Base-by-base conservation (phyloP, 176 grass and related monocot genomes). In the Puccinellia tenuiflora region DNA sequence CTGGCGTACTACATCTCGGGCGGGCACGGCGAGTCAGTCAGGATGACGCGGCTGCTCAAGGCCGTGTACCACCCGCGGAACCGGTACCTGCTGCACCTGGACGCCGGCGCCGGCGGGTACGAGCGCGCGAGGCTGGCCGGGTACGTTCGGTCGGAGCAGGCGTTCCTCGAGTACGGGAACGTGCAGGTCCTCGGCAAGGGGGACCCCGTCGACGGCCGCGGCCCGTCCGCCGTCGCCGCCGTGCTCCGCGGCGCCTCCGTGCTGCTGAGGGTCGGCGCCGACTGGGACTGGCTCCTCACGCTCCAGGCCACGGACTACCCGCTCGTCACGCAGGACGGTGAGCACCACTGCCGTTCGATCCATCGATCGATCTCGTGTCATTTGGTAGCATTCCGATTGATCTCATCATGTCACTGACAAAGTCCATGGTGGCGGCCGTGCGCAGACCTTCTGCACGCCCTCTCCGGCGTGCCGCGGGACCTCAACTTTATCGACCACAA, bases 41-140 rank as follows among this genome's bases (percentile, higher is more conserved):
- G 86, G 48, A 77, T 94, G 80, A 88, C 91, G 55, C 89, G 92
- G 45, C 89, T 94, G 79, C 88, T 97, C 29, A 84, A 77, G 59
- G 88, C 95, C 30, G 80, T 91, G 55, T 97, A 94, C 71, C 95
- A 97, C 50, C 95, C 95, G 21, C 73, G 92, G 76, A 97, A 97
- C 83, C 77, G 81, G 25, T 97, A 97, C 86, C 92, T 97, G 65
- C 79, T 97, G 73, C 90, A 94, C 82, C 92, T 97, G 65, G 92
- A 94, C 67, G 73, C 92, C 5, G 92, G 84, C 21, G 79, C 95
- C 2, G 74, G 90, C 12, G 75, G 77, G 21, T 85, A 87, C 70
- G 95, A 97, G 76, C 72, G 95, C 62, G 87, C 75, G 6, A 38
- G 5, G 61, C 85, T 97, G 79, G 95, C 86, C 2, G 35, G 76